Evolutionary conservation across 257 asterid genomes (phyloP).

Genomic region (Solanum rostratum): DNA sequence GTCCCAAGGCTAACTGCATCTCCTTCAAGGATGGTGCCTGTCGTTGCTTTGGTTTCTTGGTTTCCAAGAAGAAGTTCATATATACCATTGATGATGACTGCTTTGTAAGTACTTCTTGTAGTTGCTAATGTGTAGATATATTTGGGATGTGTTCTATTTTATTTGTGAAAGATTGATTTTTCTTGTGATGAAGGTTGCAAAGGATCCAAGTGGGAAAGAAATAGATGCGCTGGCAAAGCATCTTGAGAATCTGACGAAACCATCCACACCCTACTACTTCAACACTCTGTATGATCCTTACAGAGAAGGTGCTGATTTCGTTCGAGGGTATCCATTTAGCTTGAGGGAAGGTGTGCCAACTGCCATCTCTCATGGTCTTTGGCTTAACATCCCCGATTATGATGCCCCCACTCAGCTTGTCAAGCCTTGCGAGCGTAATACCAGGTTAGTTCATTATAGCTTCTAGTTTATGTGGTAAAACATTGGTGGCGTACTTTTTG

Average conservation of each 20-base stretch:
- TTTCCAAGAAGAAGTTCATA: conserved; percentile 35
- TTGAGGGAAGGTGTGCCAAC: conserved; percentile 32
- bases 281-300: conserved; percentile 34
- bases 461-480: not conserved
- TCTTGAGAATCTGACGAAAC: conserved; percentile 19
- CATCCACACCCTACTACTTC: conserved; percentile 36
- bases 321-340: conserved; percentile 38
- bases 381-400: conserved; percentile 41
- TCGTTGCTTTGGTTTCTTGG: conserved; percentile 35
- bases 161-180: not conserved
- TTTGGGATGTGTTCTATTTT: not conserved
- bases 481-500: not conserved
- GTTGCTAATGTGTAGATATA: not conserved
- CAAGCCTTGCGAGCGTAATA: conserved; percentile 34
- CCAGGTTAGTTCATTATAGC: conserved; percentile 9
- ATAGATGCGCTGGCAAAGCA: conserved; percentile 22
- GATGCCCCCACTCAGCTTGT: conserved; percentile 40
- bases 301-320: conserved; percentile 33
- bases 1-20: conserved; percentile 33
- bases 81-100: conserved; percentile 36
- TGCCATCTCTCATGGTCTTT: conserved; percentile 34
- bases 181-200: conserved; percentile 19
- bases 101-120: not conserved
- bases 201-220: conserved; percentile 31
- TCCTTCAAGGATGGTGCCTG: conserved; percentile 37